Conservation (phyloP, 2,329 filamentous ascomycete genomes). For the Ophiostoma australiae region DNA sequence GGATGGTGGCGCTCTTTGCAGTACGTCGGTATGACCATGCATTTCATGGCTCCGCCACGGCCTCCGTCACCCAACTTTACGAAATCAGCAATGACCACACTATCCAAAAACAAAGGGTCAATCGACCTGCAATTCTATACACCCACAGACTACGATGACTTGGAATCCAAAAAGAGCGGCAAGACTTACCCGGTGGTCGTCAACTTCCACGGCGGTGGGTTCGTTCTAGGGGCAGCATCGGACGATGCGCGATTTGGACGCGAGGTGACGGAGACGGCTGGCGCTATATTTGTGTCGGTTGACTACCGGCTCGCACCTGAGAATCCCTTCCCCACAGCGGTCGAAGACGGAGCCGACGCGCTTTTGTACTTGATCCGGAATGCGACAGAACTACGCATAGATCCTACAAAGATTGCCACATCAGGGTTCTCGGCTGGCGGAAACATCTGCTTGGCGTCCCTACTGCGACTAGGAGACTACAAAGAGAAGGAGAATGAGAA, state of each 20-base stretch:
- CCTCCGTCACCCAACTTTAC: conserved; percentile 58
- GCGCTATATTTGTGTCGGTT: conserved; percentile 58
- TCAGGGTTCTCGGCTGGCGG: conserved; percentile 62
- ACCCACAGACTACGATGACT: conserved; percentile 36
- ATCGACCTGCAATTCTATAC: conserved; percentile 43
- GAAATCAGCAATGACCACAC: conserved; percentile 47
- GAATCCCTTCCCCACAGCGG: conserved; percentile 58
- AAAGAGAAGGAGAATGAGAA: conserved; percentile 26
- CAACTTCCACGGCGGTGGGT: conserved; percentile 65
- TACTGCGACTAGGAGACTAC: conserved; percentile 34
- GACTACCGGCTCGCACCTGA: conserved; percentile 65
- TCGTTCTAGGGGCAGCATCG: conserved; percentile 57
- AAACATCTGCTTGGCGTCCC: conserved; percentile 48
- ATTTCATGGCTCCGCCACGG: conserved; percentile 56
- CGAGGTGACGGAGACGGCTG: conserved; percentile 43
- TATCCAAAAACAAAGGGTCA: conserved; percentile 31
- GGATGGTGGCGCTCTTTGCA: conserved; percentile 63
- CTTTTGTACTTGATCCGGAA: conserved; percentile 56
- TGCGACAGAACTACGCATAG: conserved; percentile 53
- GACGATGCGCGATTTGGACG: conserved; percentile 60
- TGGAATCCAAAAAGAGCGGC: conserved; percentile 18
- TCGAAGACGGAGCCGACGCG: conserved; percentile 62
- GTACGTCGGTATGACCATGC: conserved; percentile 63
- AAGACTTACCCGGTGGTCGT: conserved; percentile 49
- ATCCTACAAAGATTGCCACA: conserved; percentile 51